phyloP scores from a whole-genome alignment of 257 asterid species.

The Forsythia suspensa region DNA sequence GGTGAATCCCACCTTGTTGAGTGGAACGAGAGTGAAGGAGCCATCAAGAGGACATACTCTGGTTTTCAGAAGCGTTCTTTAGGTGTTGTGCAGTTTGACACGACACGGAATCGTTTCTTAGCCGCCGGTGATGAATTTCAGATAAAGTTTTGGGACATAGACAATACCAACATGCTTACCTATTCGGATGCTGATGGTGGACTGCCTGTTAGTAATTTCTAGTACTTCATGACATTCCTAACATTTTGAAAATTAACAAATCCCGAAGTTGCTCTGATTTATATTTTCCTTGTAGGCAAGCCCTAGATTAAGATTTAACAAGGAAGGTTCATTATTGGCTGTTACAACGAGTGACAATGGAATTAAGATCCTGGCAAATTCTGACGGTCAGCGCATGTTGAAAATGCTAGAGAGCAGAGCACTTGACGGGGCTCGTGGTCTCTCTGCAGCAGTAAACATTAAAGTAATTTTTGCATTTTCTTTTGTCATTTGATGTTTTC shows the following conservation, averaged over 20 bases:
- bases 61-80: slow-evolving; percentile 86
- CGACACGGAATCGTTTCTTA: slow-evolving; percentile 79
- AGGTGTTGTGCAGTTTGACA: slow-evolving; percentile 92
- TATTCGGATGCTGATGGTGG: slow-evolving; percentile 86
- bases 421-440: slow-evolving; percentile 79
- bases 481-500: background rate
- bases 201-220: slow-evolving; percentile 68
- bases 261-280: background rate
- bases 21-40: slow-evolving; percentile 98
- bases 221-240: no score
- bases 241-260: background rate
- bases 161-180: slow-evolving; percentile 62
- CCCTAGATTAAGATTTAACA: slow-evolving; percentile 83
- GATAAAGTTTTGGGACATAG: slow-evolving; percentile 96
- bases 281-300: slow-evolving; percentile 58
- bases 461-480: slow-evolving; percentile 47
- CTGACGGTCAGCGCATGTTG: slow-evolving; percentile 84
- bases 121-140: slow-evolving; percentile 96
- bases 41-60: slow-evolving; percentile 73
- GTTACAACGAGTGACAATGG: slow-evolving; percentile 92
- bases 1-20: slow-evolving; percentile 94
- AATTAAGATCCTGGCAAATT: slow-evolving; percentile 81
- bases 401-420: slow-evolving; percentile 85
- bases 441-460: slow-evolving; percentile 60
- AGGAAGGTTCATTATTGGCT: slow-evolving; percentile 88